These are phyloP conservation scores for Eutrema heterophyllum DNA, from an alignment of 345 rosid species.

Conservation along the genomic window DNA sequence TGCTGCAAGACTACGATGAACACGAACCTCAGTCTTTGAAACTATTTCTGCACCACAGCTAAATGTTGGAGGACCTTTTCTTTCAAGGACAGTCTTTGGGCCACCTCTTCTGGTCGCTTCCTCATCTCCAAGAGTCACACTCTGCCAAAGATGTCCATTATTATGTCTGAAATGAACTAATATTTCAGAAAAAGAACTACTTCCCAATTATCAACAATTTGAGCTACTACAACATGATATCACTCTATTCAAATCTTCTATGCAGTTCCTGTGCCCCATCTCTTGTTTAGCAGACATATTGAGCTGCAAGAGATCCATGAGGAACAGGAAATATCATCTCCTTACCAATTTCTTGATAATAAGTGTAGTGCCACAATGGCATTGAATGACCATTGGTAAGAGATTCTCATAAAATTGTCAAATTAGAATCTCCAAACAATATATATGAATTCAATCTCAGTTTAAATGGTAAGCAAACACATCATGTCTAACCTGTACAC, in stretches of 20 bases:
- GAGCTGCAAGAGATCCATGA: not conserved
- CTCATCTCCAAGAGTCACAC: conserved; percentile 88
- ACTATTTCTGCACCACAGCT: conserved; percentile 73
- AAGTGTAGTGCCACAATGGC: not conserved
- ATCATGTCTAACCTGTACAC: conserved; percentile 59
- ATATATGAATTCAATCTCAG: not conserved
- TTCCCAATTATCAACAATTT: not conserved
- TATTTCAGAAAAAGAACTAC: too few relatives aligned
- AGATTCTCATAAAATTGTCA: conserved; percentile 2
- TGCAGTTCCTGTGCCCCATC: not conserved
- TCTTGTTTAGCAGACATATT: not conserved
- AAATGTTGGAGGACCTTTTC: conserved; percentile 87
- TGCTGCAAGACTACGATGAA: conserved; percentile 85
- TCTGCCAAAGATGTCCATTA: conserved; percentile 39
- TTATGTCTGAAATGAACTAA: conserved; percentile 1
- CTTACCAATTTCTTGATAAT: not conserved
- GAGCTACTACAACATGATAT: not conserved
- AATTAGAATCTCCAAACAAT: not conserved
- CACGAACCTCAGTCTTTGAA: conserved; percentile 76
- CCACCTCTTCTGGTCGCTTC: conserved; percentile 84
- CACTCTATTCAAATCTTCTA: not conserved
- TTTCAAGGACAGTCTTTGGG: conserved; percentile 81
- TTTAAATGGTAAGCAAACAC: not conserved
- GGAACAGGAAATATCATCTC: not conserved
- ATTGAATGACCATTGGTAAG: not conserved